Percentiles rank a stretch among this genome's conserved stretches.
Evolutionary conservation across 495 filamentous ascomycete genomes (phyloP).

Genomic region (Penicillium verhagenii): DNA sequence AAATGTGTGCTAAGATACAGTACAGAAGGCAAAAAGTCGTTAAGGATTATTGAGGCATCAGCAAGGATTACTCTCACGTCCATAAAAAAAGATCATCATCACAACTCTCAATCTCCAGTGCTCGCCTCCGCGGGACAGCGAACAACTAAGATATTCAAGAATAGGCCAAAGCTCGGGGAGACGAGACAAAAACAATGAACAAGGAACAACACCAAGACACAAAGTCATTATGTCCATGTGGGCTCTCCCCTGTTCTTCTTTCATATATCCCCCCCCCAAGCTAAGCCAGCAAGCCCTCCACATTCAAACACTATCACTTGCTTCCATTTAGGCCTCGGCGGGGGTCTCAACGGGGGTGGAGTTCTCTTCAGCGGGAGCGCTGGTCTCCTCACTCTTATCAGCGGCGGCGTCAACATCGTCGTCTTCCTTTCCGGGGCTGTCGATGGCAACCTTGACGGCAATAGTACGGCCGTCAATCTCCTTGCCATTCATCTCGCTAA

Average conservation of each 20-base stretch:
- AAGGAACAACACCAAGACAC: conserved; percentile 6
- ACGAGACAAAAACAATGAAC: not conserved
- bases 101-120: conserved; percentile 19
- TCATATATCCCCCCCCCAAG: conserved; percentile 5
- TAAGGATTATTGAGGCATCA: conserved; percentile 31
- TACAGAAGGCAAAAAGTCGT: conserved; percentile 46
- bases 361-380: conserved; percentile 41
- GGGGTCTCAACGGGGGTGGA: conserved; percentile 26
- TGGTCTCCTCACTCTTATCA: conserved; percentile 45
- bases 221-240: conserved; percentile 18
- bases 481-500: conserved; percentile 98
- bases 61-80: conserved; percentile 22
- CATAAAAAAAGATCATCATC: conserved; percentile 27
- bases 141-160: conserved; percentile 18
- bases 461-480: conserved; percentile 98
- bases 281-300: conserved; percentile 25
- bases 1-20: conserved; percentile 52
- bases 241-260: conserved; percentile 3
- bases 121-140: conserved; percentile 6
- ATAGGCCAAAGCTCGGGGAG: not conserved
- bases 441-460: conserved; percentile 98
- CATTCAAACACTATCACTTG: conserved; percentile 16
- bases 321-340: conserved; percentile 34
- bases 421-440: conserved; percentile 98
- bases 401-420: conserved; percentile 75